Percentiles rank a stretch among this genome's conserved stretches.
phyloP scores from a whole-genome alignment of 768 basidiomycete genomes.

The Termitomyces sp. region DNA sequence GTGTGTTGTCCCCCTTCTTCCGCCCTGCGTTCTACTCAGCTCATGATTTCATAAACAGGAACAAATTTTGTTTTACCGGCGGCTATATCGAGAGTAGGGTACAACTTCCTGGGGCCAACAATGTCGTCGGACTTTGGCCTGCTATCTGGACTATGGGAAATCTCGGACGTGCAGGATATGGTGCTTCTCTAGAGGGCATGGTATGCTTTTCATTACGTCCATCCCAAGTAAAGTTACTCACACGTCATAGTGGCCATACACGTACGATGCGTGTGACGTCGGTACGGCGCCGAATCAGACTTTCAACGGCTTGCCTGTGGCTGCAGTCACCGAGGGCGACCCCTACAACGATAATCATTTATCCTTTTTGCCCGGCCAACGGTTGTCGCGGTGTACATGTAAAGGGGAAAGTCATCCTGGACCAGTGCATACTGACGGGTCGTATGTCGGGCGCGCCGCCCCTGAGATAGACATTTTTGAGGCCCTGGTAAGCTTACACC shows the following conservation, averaged over 20 bases:
- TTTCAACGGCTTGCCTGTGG: constrained; percentile 61
- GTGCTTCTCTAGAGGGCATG: constrained; percentile 79
- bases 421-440: constrained; percentile 69
- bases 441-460: constrained; percentile 77
- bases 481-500: constrained; percentile 50
- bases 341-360: constrained; percentile 40
- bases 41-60: constrained; percentile 40
- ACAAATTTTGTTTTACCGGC: constrained; percentile 89
- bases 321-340: constrained; percentile 63
- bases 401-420: constrained; percentile 81
- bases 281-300: constrained; percentile 85
- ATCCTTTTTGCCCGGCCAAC: constrained; percentile 79
- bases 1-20: constrained; percentile 20
- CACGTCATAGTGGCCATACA: constrained; percentile 69
- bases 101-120: constrained; percentile 63
- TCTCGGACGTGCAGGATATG: constrained; percentile 79
- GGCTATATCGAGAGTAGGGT: constrained; percentile 71
- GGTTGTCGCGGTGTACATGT: constrained; percentile 86
- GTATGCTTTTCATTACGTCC: constrained; percentile 33
- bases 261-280: constrained; percentile 80
- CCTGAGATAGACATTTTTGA: constrained; percentile 93
- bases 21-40: constrained; percentile 26
- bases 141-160: constrained; percentile 78
- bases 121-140: constrained; percentile 73
- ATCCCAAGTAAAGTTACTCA: neutral